phyloP scores from a whole-genome alignment of 1,139 yeast genomes.

The Hyphopichia wangnamkhiaoensis region DNA sequence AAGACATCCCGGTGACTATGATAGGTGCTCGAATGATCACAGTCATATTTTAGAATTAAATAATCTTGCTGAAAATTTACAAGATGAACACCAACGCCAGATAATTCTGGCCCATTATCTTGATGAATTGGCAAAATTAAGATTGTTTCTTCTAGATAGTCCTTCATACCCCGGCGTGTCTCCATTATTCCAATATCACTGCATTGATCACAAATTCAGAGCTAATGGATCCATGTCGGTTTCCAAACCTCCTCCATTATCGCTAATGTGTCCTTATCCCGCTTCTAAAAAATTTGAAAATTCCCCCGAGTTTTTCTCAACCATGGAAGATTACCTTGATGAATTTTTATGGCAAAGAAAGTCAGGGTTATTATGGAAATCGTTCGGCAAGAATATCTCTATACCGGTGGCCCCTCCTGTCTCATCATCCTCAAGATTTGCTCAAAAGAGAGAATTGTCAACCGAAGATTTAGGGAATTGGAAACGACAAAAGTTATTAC shows the following conservation, averaged over 20 bases:
- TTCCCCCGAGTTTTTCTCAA: constrained; percentile 4
- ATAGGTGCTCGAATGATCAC: neutral
- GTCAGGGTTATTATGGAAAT: constrained; percentile 16
- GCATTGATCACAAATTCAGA: constrained; percentile 6
- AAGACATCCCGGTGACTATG: neutral
- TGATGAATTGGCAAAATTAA: neutral
- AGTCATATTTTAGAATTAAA: neutral
- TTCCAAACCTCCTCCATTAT: neutral
- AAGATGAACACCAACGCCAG: neutral
- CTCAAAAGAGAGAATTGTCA: too few relatives aligned
- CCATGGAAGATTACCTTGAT: constrained; percentile 12
- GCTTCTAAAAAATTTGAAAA: neutral
- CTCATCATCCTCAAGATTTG: neutral
- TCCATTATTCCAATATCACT: constrained; percentile 9
- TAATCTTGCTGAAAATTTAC: neutral
- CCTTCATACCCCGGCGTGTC: constrained; percentile 7
- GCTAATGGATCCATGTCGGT: constrained; percentile 1
- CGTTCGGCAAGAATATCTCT: constrained; percentile 4
- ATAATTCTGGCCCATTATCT: neutral
- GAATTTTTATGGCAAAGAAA: constrained; percentile 18
- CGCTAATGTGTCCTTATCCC: neutral
- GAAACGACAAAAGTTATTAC: too few relatives aligned
- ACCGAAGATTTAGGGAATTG: too few relatives aligned
- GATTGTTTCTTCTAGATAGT: neutral
- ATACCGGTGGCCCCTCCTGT: too few relatives aligned